Percentiles rank a stretch among this genome's conserved stretches.
Conservation (phyloP, 441 rosid species). For the Gossypium davidsonii region DNA sequence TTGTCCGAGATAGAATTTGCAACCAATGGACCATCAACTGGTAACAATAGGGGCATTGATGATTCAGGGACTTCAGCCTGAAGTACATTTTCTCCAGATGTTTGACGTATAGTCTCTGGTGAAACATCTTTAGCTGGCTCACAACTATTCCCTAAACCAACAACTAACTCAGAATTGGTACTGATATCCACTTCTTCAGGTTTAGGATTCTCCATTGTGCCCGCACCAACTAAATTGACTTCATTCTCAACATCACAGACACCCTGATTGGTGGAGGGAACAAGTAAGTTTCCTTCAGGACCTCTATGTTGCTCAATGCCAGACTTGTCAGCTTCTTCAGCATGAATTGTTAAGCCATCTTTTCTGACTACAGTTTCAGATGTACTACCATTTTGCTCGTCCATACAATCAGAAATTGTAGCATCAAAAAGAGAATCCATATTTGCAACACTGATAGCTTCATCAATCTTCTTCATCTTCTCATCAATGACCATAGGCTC, state of each 20-base stretch:
- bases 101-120: slow-evolving; percentile 14
- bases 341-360: slow-evolving; percentile 16
- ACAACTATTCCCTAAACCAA: slow-evolving; percentile 17
- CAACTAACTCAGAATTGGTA: slow-evolving; percentile 22
- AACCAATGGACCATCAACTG: slow-evolving; percentile 16
- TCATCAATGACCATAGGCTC: slow-evolving; percentile 22
- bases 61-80: slow-evolving; percentile 22
- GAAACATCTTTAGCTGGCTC: slow-evolving; percentile 11
- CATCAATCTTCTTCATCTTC: slow-evolving; percentile 24
- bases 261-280: slow-evolving; percentile 11
- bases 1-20: slow-evolving; percentile 17
- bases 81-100: slow-evolving; percentile 19
- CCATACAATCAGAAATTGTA: background rate
- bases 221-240: slow-evolving; percentile 16
- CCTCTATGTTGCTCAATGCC: slow-evolving; percentile 24
- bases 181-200: slow-evolving; percentile 14
- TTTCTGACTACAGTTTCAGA: slow-evolving; percentile 19
- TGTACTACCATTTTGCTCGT: slow-evolving; percentile 18
- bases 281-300: slow-evolving; percentile 17
- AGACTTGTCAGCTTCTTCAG: slow-evolving; percentile 23
- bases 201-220: slow-evolving; percentile 13
- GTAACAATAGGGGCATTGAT: slow-evolving; percentile 20
- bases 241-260: slow-evolving; percentile 14
- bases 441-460: slow-evolving; percentile 18
- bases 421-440: slow-evolving; percentile 24